Percentiles rank a stretch among this genome's conserved stretches.
Conservation (phyloP, 1,139 yeast species). For the Magnusiomyces paraingens region DNA sequence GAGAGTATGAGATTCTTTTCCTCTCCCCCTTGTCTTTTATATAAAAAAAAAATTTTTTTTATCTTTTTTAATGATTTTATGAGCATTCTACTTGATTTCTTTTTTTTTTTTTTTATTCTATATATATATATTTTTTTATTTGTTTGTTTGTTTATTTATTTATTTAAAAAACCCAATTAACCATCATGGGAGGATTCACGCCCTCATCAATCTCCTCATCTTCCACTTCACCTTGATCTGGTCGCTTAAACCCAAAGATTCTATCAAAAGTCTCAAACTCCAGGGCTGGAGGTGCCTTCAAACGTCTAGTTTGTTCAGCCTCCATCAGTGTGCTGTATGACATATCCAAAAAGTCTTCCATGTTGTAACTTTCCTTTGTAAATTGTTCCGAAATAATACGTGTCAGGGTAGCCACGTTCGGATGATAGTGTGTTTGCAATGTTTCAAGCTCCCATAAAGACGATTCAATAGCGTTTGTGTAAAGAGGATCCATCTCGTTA, state of each 20-base stretch:
- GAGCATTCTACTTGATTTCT: background rate
- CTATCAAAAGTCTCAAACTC: conserved; percentile 61
- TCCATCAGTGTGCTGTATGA: conserved; percentile 67
- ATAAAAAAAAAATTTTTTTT: background rate
- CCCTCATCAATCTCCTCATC: conserved; percentile 7
- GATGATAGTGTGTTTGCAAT: conserved; percentile 83
- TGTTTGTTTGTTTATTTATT: no score
- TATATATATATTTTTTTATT: no score
- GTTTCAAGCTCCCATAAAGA: conserved; percentile 91
- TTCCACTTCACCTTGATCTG: background rate
- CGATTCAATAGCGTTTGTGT: conserved; percentile 72
- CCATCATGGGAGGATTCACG: conserved; percentile 10
- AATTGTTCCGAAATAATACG: conserved; percentile 85
- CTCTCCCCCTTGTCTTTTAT: background rate
- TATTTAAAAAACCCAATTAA: conserved; percentile 14
- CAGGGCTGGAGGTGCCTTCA: conserved; percentile 66
- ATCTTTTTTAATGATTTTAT: background rate
- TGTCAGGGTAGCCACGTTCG: conserved; percentile 89
- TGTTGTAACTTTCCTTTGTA: conserved; percentile 73
- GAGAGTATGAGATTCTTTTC: background rate
- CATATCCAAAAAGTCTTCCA: conserved; percentile 95
- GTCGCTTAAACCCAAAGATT: conserved; percentile 29
- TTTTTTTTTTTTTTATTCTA: background rate
- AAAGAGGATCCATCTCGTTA: conserved; percentile 62
- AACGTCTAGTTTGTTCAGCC: conserved; percentile 64